phyloP scores from a whole-genome alignment of 257 asterid species.

The Oldenlandia corymbosa region DNA sequence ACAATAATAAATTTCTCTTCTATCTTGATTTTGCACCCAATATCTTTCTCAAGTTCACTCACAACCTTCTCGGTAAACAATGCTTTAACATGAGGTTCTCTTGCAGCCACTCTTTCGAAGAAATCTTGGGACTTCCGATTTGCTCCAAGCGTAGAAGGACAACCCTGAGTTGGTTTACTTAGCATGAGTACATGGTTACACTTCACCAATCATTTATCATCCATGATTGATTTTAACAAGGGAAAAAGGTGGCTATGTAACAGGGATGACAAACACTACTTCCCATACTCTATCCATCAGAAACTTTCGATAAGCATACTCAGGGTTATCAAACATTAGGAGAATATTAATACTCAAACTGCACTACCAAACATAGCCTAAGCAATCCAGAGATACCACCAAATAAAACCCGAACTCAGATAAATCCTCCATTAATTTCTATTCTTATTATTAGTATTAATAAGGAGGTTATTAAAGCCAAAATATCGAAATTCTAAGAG shows the following conservation, averaged over 20 bases:
- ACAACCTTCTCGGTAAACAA: conserved; percentile 74
- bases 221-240: neutral
- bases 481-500: neutral
- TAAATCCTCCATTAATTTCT: neutral
- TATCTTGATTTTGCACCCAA: conserved; percentile 86
- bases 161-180: conserved; percentile 51
- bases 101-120: conserved; percentile 90
- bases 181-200: conserved; percentile 14
- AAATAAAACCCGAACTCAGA: neutral
- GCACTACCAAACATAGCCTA: neutral
- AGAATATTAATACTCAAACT: neutral
- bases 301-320: neutral
- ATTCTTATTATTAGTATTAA: neutral
- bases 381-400: neutral
- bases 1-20: conserved; percentile 93
- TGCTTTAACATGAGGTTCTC: conserved; percentile 85
- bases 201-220: neutral
- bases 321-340: neutral
- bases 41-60: conserved; percentile 81
- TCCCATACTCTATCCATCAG: neutral
- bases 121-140: conserved; percentile 94
- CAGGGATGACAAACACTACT: neutral
- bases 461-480: neutral
- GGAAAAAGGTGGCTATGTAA: neutral
- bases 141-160: conserved; percentile 97